A percentile compares a stretch with the other conserved stretches of the same genome.
phyloP scores from a whole-genome alignment of 345 rosid species.

The Conringia planisiliqua region DNA sequence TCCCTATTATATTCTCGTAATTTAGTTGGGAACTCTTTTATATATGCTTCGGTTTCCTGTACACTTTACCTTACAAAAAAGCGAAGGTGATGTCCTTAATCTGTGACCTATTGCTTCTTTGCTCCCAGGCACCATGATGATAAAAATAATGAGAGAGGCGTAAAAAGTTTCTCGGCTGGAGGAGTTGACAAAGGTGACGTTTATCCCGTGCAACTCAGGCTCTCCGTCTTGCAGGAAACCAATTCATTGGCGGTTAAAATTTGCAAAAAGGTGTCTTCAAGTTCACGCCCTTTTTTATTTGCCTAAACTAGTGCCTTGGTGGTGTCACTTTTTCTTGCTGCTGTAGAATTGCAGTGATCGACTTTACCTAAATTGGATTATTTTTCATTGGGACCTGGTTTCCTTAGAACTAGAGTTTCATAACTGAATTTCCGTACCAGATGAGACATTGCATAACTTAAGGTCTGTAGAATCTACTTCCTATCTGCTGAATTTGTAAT shows the following conservation, averaged over 20 bases:
- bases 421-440: neutral
- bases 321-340: neutral
- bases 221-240: constrained; percentile 61
- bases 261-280: constrained; percentile 71
- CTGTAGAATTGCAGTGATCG: constrained; percentile 5
- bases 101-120: constrained; percentile 8
- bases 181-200: constrained; percentile 95
- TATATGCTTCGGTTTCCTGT: neutral
- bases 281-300: neutral
- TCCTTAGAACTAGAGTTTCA: neutral
- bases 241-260: constrained; percentile 77
- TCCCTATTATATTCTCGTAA: neutral
- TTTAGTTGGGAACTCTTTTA: neutral
- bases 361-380: neutral
- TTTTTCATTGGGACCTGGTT: neutral
- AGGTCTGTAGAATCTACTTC: neutral
- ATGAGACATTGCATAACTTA: neutral
- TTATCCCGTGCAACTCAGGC: constrained; percentile 86
- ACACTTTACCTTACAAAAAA: neutral
- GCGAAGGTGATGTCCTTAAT: neutral
- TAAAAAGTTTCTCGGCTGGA: constrained; percentile 69
- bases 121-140: constrained; percentile 72
- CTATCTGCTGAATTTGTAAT: neutral
- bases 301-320: neutral
- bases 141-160: constrained; percentile 58